A percentile compares a stretch with the other conserved stretches of the same genome.
phyloP scores from a whole-genome alignment of 345 rosid species.

The Eucalyptus caleyi region DNA sequence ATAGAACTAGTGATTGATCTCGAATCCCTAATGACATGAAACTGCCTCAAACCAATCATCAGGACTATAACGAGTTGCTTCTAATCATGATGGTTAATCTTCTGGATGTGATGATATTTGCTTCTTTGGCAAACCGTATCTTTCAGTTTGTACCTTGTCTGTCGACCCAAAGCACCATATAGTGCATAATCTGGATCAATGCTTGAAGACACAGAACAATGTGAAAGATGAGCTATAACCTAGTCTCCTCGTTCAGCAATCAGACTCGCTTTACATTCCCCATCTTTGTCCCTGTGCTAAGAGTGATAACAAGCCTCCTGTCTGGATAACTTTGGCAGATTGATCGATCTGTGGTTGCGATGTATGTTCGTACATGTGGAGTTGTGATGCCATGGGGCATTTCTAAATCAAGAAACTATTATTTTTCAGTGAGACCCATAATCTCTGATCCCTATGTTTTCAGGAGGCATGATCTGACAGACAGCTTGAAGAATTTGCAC shows the following conservation, averaged over 20 bases:
- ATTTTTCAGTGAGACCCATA: background rate
- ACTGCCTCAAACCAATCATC: background rate
- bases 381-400: background rate
- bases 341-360: background rate
- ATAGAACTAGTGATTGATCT: background rate
- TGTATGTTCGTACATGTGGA: background rate
- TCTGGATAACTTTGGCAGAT: background rate
- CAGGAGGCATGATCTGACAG: slow-evolving; percentile 55
- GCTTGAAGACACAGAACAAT: background rate
- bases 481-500: slow-evolving; percentile 27
- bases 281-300: background rate
- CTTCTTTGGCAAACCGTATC: background rate
- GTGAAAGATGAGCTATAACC: background rate
- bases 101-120: background rate
- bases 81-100: background rate
- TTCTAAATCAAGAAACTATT: background rate
- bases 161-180: background rate
- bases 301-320: background rate
- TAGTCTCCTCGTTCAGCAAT: background rate
- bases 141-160: background rate
- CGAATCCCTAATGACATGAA: background rate
- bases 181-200: background rate
- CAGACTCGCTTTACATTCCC: background rate
- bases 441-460: background rate
- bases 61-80: background rate